Base-by-base conservation (phyloP, 2,329 filamentous ascomycete species). In the Magnaporthiopsis incrustans region DNA sequence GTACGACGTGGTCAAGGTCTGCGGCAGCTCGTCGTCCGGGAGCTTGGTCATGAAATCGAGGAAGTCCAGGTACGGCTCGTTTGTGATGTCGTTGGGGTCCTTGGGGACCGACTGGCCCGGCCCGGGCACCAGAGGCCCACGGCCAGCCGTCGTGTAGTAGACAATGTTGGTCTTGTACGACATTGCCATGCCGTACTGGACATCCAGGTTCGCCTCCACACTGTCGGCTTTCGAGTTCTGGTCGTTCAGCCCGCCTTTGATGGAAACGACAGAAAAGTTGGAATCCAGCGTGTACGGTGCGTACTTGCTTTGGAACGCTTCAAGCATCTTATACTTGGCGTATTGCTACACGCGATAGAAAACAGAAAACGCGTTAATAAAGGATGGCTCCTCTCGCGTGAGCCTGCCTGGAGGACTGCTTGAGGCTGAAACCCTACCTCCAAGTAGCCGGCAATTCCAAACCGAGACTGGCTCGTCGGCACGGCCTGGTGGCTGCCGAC, bases 1-100 rank as follows among this genome's bases (percentile, higher is more conserved):
- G 68, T 86, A 87, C n/a, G 82, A 85, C 27, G 84, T 79, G 59
- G 81, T 82, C n/a, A 87, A 75, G 1, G 85, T 79, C 62, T 83
- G 82, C 1, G 85, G 85, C 15, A 85, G 71, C 32, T 79, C 72
- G 10, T 73, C 70, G 61, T 81, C 77, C 0, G 74, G 69, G 66
- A 78, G 76, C 32, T 68, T 71, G 2, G 85, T 75, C 15, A 86
- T 72, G 66, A 79, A 78, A 63, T 82, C 75, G 18, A 85, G 73
- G 67, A 83, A 81, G 38, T 82, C 79, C 5, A 86, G 73, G 66
- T 83, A 86, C 0, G 84, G 84, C 71, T 87, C 84, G 69, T 86
- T 86, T 63, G 77, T 71, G 25, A 35, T 70, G 4, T 69, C 35
- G 25, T 75, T 66, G 7, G 74, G 68, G 64, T 75, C 73, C 10